Base-by-base conservation (phyloP, 73 alveolate genomes). In the Breviolum minutum region DNA sequence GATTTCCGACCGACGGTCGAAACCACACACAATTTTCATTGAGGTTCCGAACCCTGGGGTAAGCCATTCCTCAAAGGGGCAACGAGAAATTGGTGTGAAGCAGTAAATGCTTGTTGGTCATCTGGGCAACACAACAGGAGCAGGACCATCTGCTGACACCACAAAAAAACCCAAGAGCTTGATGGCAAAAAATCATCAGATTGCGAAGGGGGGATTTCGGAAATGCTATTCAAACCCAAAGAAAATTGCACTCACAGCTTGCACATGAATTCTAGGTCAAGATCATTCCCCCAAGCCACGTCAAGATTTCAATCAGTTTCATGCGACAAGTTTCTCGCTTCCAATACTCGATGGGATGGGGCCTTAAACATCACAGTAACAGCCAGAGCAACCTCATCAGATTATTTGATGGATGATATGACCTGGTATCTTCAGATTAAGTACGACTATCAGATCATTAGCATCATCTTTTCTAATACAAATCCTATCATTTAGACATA, bases 341-440 rank as follows among this genome's bases (percentile, higher is more conserved):
- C 80, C 85, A 91, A 66, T 71, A 91, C 27, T 91, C 97, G 20
- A 40, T 91, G 6, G 97, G 97, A 74, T 91, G 89, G 24, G 89
- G 97, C 97, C 97, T 91, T 32, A 11, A 61, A 8, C 10, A 66
- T 11, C 27, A 7, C 8, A 63, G 86, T 17, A 22, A 30, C 40
- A 8, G 8, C 80, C 30, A 30, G 81, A 71, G 54, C 54, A 40
- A 40, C 54, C 54, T 40, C 54, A 40, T 40, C 54, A 40, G 3
- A 40, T 40, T 0, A 40, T 40, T 40, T 40, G 54, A 40, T 40
- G 3, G 54, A 40, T 40, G 54, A 40, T 40, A 40, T 40, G 54
- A 40, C 54, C 3, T 40, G 54, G 54, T 40, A 40, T 40, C 54
- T 40, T 40, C 54, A 40, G 54, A 40, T 40, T 40, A 40, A 40